Percentiles rank a stretch among this genome's conserved stretches.
phyloP scores from a whole-genome alignment of 2,329 filamentous ascomycete genomes.

The Stagonosporopsis vannaccii region DNA sequence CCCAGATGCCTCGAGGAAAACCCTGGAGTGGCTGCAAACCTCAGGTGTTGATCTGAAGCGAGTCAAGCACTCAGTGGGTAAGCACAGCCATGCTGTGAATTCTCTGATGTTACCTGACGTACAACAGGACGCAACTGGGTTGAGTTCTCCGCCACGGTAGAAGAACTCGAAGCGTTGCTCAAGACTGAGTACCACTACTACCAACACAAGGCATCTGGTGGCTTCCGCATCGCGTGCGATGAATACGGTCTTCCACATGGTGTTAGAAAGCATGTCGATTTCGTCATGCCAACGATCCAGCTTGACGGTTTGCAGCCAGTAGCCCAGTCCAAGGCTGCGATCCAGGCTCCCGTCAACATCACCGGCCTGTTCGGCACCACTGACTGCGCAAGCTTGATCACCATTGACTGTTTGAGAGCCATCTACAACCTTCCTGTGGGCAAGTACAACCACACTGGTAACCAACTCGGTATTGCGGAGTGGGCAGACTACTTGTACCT shows the following conservation, averaged over 20 bases:
- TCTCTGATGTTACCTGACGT: not conserved
- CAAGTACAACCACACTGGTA: constrained; percentile 25
- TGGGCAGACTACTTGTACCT: constrained; percentile 54
- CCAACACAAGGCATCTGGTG: constrained; percentile 23
- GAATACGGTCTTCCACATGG: constrained; percentile 23
- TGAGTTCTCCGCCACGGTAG: constrained; percentile 13
- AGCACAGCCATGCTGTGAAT: not conserved
- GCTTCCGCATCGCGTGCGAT: constrained; percentile 26
- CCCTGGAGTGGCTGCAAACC: constrained; percentile 23
- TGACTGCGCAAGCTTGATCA: constrained; percentile 22
- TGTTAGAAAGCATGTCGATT: constrained; percentile 27
- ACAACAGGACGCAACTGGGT: constrained; percentile 21
- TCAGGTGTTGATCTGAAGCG: constrained; percentile 22
- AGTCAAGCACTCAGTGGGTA: constrained; percentile 23
- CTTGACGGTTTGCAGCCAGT: constrained; percentile 24
- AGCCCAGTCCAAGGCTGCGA: constrained; percentile 12
- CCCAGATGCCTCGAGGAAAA: constrained; percentile 19
- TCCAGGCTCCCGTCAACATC: constrained; percentile 12
- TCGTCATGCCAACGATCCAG: constrained; percentile 26
- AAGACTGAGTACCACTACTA: constrained; percentile 26
- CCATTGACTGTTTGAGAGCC: constrained; percentile 26
- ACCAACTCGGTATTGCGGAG: constrained; percentile 51
- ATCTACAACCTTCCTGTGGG: constrained; percentile 29
- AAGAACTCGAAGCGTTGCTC: constrained; percentile 22
- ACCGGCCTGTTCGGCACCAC: constrained; percentile 14